These are phyloP conservation scores for Akanthomyces lecanii DNA, from an alignment of 2,329 filamentous ascomycete genomes.

Conservation along the genomic window DNA sequence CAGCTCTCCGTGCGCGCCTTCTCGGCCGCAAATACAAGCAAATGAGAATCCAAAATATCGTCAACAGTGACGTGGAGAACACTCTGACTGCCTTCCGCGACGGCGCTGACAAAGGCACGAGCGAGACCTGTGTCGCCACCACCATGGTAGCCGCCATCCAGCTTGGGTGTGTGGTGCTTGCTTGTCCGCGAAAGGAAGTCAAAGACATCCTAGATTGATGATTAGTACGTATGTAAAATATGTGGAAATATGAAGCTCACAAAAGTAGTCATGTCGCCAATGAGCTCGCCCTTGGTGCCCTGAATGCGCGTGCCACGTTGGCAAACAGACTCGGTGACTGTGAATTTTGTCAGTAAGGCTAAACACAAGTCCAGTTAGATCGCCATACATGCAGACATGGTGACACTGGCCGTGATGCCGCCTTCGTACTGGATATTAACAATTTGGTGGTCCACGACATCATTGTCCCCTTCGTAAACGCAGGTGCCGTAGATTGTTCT, in stretches of 20 bases:
- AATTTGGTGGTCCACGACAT: slow-evolving; percentile 20
- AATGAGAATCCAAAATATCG: slow-evolving; percentile 19
- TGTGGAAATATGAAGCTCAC: neutral
- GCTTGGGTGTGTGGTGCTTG: slow-evolving; percentile 17
- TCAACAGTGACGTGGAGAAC: slow-evolving; percentile 17
- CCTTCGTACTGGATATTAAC: slow-evolving; percentile 20
- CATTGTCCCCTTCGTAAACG: slow-evolving; percentile 20
- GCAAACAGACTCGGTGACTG: slow-evolving; percentile 20
- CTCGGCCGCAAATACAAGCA: slow-evolving; percentile 20
- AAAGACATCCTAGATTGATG: slow-evolving; percentile 13
- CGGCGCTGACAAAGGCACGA: slow-evolving; percentile 18
- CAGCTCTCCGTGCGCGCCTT: slow-evolving; percentile 17
- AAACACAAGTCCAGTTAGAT: neutral
- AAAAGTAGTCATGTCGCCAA: slow-evolving; percentile 21
- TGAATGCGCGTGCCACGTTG: slow-evolving; percentile 20
- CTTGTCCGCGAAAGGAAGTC: slow-evolving; percentile 18
- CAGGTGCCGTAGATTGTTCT: slow-evolving; percentile 19
- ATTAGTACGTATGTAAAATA: neutral
- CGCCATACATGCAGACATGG: slow-evolving; percentile 21
- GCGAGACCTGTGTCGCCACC: slow-evolving; percentile 20
- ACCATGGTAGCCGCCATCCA: slow-evolving; percentile 20
- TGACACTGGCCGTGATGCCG: slow-evolving; percentile 19
- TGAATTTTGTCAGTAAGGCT: neutral
- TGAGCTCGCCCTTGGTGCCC: slow-evolving; percentile 20
- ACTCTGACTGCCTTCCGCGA: slow-evolving; percentile 14